Base-by-base conservation (phyloP, 345 rosid species). In the Acer campestre region DNA sequence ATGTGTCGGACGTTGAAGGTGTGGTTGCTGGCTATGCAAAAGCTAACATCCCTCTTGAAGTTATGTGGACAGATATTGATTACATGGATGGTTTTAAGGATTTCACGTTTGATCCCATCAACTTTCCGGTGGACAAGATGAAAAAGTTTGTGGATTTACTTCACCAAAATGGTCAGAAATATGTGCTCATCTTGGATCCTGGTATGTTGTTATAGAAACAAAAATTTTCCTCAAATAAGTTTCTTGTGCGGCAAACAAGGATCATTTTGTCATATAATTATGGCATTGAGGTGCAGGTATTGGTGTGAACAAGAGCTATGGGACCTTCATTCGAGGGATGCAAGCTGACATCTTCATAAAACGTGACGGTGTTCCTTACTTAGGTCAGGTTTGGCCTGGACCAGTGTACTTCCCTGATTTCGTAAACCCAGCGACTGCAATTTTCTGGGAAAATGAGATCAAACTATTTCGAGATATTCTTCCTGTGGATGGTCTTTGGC, bases 81-180 rank as follows among this genome's bases (percentile, higher is more conserved):
- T 76, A 88, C 78, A 88, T 86, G 91, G 89, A 86, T 66, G 86
- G 53, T 17, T 86, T 67, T 29, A 86, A 84, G 84, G 89, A 82
- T 73, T 88, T 88, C 74, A 85, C 91, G 31, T 84, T 88, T 35
- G 86, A 88, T 70, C 88, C 89, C 8, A 20, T 82, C 23, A 82
- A 84, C 72, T 88, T 85, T 74, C 89, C 87, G 0, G 61, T 14
- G 25, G 79, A 82, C 10, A 49, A 55, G 55, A 81, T 85, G 89
- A 82, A 70, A 58, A 63, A 27, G 16, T 79, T 88, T 6, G 76
- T 88, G 3, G 65, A 70, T 5, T 29, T 25, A 20, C 76, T 88
- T 71, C 91, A 88, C 74, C 62, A 61, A 80, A 84, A 78, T 58
- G 89, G 82, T 58, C 88, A 88, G 79, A 86, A 84, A 61, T 88